These are phyloP conservation scores for Striga hermonthica DNA, from an alignment of 305 asterid species.

Conservation along the genomic window DNA sequence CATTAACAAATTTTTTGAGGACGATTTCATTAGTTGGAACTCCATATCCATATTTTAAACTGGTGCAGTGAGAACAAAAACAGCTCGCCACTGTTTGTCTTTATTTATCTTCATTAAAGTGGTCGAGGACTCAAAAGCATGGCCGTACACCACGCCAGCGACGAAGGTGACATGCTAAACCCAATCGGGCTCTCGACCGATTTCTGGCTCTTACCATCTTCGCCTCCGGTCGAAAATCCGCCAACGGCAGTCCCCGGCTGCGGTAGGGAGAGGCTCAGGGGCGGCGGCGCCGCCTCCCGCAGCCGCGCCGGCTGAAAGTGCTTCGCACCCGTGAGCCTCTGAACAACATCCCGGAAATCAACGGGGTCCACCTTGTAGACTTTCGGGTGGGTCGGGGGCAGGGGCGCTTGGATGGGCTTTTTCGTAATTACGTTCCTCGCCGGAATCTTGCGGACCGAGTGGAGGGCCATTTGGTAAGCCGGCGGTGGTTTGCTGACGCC, in stretches of 20 bases:
- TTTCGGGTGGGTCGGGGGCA: constrained; percentile 41
- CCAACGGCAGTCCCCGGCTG: neutral
- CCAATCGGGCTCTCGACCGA: constrained; percentile 37
- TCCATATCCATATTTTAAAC: too few relatives aligned
- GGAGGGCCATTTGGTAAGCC: constrained; percentile 33
- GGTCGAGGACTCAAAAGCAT: constrained; percentile 48
- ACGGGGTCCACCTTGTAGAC: constrained; percentile 44
- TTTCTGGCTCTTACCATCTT: constrained; percentile 22
- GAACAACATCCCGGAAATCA: constrained; percentile 44
- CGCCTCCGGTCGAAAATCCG: neutral
- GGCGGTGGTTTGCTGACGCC: constrained; percentile 1
- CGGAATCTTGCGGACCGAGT: constrained; percentile 44
- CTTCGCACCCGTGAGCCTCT: constrained; percentile 42
- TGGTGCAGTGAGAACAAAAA: too few relatives aligned
- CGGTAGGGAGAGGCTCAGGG: constrained; percentile 40
- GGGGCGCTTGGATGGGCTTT: constrained; percentile 37
- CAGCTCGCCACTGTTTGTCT: too few relatives aligned
- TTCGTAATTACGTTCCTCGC: constrained; percentile 31
- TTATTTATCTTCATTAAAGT: neutral
- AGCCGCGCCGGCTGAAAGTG: constrained; percentile 33
- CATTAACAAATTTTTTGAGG: too few relatives aligned
- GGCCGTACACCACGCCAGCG: constrained; percentile 51
- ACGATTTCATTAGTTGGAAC: too few relatives aligned
- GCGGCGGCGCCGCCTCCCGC: constrained; percentile 63
- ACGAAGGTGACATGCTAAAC: constrained; percentile 46